Percentiles rank a stretch among this genome's conserved stretches.
Evolutionary conservation across 305 asterid species (phyloP).

Genomic region (Fraxinus nigra): DNA sequence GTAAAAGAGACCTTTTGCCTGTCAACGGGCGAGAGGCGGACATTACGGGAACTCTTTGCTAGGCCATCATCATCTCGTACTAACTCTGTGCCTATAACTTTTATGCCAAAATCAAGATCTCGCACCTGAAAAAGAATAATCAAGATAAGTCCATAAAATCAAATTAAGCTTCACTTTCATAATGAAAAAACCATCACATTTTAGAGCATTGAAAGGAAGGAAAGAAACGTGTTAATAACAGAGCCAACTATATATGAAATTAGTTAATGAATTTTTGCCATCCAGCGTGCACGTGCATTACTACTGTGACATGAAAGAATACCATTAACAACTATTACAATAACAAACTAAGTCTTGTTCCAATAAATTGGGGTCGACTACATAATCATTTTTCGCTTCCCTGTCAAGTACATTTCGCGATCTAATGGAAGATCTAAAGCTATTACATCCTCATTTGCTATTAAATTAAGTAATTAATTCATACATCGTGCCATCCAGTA

Average conservation of each 20-base stretch:
- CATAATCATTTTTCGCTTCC: neutral
- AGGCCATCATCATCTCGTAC: constrained; percentile 80
- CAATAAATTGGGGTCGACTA: neutral
- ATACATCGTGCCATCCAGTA: neutral
- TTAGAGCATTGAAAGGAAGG: neutral
- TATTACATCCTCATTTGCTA: neutral
- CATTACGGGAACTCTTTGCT: constrained; percentile 95
- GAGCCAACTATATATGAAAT: neutral
- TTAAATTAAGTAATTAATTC: neutral
- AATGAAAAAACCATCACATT: neutral
- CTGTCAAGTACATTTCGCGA: neutral
- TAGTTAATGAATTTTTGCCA: neutral
- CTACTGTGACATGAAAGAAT: neutral
- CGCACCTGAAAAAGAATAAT: constrained; percentile 61
- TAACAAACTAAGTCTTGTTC: neutral
- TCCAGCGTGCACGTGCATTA: neutral
- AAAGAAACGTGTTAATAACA: neutral
- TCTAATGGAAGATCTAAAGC: neutral
- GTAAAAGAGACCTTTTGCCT: constrained; percentile 59
- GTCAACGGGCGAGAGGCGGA: constrained; percentile 62
- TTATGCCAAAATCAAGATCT: constrained; percentile 86
- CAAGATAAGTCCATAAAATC: neutral
- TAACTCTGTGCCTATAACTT: constrained; percentile 69
- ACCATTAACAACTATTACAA: neutral
- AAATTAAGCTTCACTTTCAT: neutral